Evolutionary conservation across 73 alveolate genomes (phyloP).

Genomic region (Breviolum minutum): DNA sequence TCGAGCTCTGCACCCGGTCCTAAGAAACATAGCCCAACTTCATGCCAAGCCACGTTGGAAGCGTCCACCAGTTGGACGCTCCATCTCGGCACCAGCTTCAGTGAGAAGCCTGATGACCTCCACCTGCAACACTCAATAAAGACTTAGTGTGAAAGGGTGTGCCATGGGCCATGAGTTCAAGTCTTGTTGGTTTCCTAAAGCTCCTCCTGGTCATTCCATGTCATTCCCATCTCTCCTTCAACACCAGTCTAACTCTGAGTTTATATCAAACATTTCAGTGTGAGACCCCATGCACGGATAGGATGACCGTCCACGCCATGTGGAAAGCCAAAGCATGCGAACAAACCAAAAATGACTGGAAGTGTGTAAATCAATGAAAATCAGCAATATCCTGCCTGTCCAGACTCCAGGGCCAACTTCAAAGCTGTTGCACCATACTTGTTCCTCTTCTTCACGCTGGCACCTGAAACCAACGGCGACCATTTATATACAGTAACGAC

Average conservation of each 20-base stretch:
- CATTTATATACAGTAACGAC: neutral
- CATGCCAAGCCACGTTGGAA: neutral
- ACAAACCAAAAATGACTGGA: neutral
- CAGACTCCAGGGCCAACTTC: slow-evolving; percentile 16
- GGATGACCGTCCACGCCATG: too few relatives aligned
- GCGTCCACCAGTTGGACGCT: neutral
- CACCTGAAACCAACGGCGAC: neutral
- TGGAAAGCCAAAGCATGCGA: too few relatives aligned
- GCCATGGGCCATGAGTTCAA: too few relatives aligned
- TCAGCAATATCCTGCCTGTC: neutral
- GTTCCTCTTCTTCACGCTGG: slow-evolving; percentile 36
- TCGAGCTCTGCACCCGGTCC: too few relatives aligned
- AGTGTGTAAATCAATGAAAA: neutral
- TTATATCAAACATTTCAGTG: too few relatives aligned
- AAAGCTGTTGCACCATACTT: slow-evolving; percentile 9
- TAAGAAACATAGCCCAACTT: too few relatives aligned
- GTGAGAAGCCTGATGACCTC: slow-evolving; percentile 11
- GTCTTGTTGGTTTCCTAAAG: too few relatives aligned
- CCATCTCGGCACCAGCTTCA: slow-evolving; percentile 13
- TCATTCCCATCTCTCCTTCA: too few relatives aligned
- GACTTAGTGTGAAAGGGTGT: too few relatives aligned
- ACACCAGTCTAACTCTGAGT: too few relatives aligned
- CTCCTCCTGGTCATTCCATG: too few relatives aligned
- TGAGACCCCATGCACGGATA: too few relatives aligned
- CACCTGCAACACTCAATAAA: neutral